Conservation (phyloP, 2,329 filamentous ascomycete genomes). For the Diaporthe caulivora region DNA sequence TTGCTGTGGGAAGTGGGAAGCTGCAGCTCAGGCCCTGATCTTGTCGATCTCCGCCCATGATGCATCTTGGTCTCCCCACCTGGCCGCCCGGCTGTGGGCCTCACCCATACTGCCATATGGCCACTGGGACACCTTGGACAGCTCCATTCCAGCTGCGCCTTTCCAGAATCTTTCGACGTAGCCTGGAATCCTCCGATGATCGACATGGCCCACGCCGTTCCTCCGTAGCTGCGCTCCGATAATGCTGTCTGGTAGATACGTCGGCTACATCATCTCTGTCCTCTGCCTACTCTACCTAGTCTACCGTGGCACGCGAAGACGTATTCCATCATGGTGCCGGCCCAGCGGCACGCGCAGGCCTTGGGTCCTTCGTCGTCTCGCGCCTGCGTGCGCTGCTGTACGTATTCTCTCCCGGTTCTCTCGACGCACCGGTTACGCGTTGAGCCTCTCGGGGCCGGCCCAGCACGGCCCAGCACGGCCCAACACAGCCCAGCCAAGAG, state of each 20-base stretch:
- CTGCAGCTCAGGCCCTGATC: constrained; percentile 29
- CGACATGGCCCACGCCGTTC: background rate
- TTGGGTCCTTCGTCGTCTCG: background rate
- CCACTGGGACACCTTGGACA: constrained; percentile 19
- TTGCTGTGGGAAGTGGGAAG: too few relatives aligned
- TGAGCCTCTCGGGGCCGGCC: background rate
- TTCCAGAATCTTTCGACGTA: constrained; percentile 26
- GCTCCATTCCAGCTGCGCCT: constrained; percentile 7
- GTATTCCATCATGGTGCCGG: background rate
- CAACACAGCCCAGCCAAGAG: background rate
- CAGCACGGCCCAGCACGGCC: too few relatives aligned
- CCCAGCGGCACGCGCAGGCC: background rate
- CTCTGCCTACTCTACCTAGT: too few relatives aligned
- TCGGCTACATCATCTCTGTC: too few relatives aligned
- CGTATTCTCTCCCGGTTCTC: background rate
- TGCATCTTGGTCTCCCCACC: constrained; percentile 20
- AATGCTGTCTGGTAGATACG: background rate
- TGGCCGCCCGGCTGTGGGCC: background rate
- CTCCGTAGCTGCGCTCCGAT: background rate
- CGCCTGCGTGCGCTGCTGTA: background rate
- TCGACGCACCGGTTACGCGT: background rate
- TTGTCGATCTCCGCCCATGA: constrained; percentile 19
- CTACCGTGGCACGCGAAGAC: background rate
- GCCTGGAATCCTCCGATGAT: constrained; percentile 15
- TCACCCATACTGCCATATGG: constrained; percentile 3